Evolutionary conservation across 2,329 filamentous ascomycete species (phyloP).

Genomic region (Ceratocystiopsis minuta): DNA sequence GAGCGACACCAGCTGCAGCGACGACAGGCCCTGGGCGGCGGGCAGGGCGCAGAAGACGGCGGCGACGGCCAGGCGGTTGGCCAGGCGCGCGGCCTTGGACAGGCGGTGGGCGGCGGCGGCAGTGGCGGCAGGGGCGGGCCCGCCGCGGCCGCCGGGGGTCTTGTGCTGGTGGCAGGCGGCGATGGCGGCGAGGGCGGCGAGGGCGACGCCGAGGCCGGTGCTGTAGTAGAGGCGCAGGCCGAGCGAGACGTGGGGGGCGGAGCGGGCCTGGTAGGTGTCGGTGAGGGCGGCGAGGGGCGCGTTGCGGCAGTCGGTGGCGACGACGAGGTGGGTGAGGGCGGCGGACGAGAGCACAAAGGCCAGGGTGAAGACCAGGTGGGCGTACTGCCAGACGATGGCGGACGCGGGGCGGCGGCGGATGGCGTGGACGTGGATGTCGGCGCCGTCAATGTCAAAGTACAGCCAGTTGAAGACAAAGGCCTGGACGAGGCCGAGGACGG

Average conservation of each 20-base stretch:
- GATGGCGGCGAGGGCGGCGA: slow-evolving; percentile 36
- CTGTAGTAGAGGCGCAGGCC: slow-evolving; percentile 48
- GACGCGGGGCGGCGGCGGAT: slow-evolving; percentile 27
- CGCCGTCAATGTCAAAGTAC: slow-evolving; percentile 44
- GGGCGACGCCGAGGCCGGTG: slow-evolving; percentile 36
- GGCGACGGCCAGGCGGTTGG: slow-evolving; percentile 30
- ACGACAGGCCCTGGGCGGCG: slow-evolving; percentile 25
- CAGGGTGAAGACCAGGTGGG: slow-evolving; percentile 46
- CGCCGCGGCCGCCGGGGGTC: slow-evolving; percentile 16
- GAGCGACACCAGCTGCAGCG: slow-evolving; percentile 25
- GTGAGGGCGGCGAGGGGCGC: slow-evolving; percentile 30
- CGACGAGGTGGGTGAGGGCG: slow-evolving; percentile 38
- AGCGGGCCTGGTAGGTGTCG: slow-evolving; percentile 28
- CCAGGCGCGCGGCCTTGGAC: slow-evolving; percentile 30
- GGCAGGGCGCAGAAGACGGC: slow-evolving; percentile 37
- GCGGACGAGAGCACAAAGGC: slow-evolving; percentile 41
- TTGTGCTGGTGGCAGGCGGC: slow-evolving; percentile 38
- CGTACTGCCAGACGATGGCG: slow-evolving; percentile 34
- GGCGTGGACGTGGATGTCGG: slow-evolving; percentile 39
- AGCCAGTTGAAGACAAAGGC: slow-evolving; percentile 44
- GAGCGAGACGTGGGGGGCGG: slow-evolving; percentile 28
- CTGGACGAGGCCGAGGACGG: slow-evolving; percentile 37
- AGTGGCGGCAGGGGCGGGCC: too few species aligned
- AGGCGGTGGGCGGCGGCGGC: slow-evolving; percentile 27
- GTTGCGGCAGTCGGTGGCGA: slow-evolving; percentile 34